These are phyloP conservation scores for Cryptosporidium sp. DNA, from an alignment of 169 alveolate species.

Conservation along the genomic window DNA sequence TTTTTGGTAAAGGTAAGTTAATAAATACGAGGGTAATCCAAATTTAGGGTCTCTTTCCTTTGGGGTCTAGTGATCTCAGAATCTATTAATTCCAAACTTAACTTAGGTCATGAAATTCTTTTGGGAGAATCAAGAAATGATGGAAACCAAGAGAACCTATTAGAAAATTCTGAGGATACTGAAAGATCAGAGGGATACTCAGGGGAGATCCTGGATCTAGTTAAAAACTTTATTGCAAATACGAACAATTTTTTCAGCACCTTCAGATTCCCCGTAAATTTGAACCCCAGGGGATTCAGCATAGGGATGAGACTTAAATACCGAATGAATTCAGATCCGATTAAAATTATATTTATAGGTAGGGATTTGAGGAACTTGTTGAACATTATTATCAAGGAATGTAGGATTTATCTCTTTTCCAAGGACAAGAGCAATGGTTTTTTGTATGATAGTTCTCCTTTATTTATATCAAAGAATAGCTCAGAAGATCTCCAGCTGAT, in stretches of 20 bases:
- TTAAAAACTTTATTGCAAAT: not conserved
- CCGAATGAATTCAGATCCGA: not conserved
- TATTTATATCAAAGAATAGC: constrained; percentile 12
- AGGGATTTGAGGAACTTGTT: constrained; percentile 25
- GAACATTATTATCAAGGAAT: constrained; percentile 26
- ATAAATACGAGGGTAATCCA: not conserved
- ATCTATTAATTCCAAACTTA: not conserved
- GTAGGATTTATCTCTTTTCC: constrained; percentile 13
- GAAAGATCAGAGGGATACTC: not conserved
- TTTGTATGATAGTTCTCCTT: constrained; percentile 57
- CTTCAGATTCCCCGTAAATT: constrained; percentile 28
- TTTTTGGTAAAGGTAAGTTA: not conserved
- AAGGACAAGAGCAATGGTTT: not conserved
- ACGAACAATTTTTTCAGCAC: not conserved
- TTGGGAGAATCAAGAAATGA: not conserved
- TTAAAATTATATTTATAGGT: constrained; percentile 20
- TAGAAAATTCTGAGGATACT: not conserved
- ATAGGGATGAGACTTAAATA: constrained; percentile 5
- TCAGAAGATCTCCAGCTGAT: constrained; percentile 6
- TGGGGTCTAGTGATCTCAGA: not conserved
- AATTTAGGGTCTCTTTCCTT: not conserved
- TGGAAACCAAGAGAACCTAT: not conserved
- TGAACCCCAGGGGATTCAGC: constrained; percentile 30
- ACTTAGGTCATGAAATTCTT: not conserved
- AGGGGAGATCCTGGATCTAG: not conserved